phyloP scores from a whole-genome alignment of 2,329 filamentous ascomycete genomes.

The Aspergillus neotritici region DNA sequence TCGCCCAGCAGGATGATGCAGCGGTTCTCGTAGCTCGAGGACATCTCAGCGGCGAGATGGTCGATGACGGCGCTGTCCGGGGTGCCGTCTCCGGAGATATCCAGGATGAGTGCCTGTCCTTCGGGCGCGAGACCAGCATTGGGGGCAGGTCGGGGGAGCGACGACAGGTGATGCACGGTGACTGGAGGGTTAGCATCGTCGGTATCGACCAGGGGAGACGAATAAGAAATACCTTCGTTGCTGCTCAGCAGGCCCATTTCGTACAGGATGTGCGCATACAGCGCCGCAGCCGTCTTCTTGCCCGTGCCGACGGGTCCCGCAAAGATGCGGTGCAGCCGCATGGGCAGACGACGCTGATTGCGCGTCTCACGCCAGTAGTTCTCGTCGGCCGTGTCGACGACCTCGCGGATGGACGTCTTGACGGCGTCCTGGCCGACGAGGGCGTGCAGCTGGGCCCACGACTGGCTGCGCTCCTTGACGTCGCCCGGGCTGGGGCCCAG shows the following conservation, averaged over 20 bases:
- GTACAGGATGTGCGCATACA: slow-evolving; percentile 16
- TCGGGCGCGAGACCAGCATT: no score
- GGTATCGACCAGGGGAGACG: neutral
- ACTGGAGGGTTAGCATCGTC: neutral
- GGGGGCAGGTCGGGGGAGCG: no score
- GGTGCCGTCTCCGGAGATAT: neutral
- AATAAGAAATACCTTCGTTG: slow-evolving; percentile 7
- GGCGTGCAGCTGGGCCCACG: slow-evolving; percentile 13
- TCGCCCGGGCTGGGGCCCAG: slow-evolving; percentile 13
- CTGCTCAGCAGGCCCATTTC: slow-evolving; percentile 14
- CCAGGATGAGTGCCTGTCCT: neutral
- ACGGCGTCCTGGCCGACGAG: slow-evolving; percentile 15
- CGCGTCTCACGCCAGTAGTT: slow-evolving; percentile 18
- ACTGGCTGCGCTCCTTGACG: slow-evolving; percentile 8
- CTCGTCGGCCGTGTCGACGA: slow-evolving; percentile 12
- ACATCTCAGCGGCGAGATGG: slow-evolving; percentile 4
- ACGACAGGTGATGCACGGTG: no score
- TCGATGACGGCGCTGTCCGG: slow-evolving; percentile 1
- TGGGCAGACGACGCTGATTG: slow-evolving; percentile 12
- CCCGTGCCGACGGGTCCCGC: slow-evolving; percentile 17
- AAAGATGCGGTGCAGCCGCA: slow-evolving; percentile 16
- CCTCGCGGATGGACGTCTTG: slow-evolving; percentile 12
- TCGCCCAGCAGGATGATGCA: slow-evolving; percentile 14
- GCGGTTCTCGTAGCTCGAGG: slow-evolving; percentile 4
- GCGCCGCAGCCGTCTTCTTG: slow-evolving; percentile 17